phyloP scores from a whole-genome alignment of 805 yeast species.

The Starmerella bacillaris region DNA sequence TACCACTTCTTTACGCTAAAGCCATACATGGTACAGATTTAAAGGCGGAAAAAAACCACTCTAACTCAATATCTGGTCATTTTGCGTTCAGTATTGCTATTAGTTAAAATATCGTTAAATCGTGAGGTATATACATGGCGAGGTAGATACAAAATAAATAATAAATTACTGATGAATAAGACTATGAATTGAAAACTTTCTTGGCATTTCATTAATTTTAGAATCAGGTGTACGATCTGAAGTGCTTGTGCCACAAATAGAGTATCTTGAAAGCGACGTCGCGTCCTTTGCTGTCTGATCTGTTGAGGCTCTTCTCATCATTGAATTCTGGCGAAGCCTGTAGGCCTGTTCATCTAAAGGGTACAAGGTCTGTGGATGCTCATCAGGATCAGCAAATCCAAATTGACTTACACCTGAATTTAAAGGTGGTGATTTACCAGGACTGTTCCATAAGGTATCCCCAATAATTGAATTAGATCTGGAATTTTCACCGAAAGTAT shows the following conservation, averaged over 20 bases:
- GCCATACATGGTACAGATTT: too few relatives aligned
- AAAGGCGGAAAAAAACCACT: too few relatives aligned
- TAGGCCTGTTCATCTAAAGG: constrained; percentile 6
- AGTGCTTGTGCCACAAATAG: constrained; percentile 4
- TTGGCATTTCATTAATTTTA: background rate
- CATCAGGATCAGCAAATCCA: background rate
- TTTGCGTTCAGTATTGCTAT: too few relatives aligned
- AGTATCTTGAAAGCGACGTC: constrained; percentile 13
- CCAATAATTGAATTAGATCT: constrained; percentile 8
- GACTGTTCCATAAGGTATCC: background rate
- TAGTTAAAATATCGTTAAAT: background rate
- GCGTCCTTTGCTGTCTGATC: constrained; percentile 8
- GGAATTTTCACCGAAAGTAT: constrained; percentile 2
- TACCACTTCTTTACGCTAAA: too few relatives aligned
- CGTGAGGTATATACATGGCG: background rate
- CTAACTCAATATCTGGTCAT: too few relatives aligned
- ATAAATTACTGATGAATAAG: constrained; percentile 1
- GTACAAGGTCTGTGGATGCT: background rate
- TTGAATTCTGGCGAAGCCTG: constrained; percentile 8
- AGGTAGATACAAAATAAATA: background rate
- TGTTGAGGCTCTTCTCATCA: constrained; percentile 5
- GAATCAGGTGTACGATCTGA: background rate
- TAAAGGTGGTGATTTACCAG: background rate
- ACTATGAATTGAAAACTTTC: background rate
- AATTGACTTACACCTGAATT: background rate